These are phyloP conservation scores for Pleurotus tuber-regium DNA, from an alignment of 768 basidiomycete genomes.

Conservation along the genomic window DNA sequence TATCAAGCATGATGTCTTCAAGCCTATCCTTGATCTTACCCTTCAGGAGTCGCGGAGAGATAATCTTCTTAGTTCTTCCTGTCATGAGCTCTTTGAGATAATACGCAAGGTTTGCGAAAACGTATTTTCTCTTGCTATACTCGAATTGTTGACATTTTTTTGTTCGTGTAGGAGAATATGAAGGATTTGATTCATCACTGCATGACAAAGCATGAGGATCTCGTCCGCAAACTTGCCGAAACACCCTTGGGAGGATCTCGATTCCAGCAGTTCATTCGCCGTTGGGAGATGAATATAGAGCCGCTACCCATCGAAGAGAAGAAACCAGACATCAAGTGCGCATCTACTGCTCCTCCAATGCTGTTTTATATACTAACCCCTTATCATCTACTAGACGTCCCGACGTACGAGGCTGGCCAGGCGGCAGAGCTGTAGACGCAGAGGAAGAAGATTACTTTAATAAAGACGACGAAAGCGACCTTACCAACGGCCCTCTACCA, in stretches of 20 bases:
- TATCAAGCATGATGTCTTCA: conserved; percentile 80
- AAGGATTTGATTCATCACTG: conserved; percentile 82
- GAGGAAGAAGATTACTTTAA: conserved; percentile 97
- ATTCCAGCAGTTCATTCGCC: conserved; percentile 69
- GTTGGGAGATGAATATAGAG: conserved; percentile 93
- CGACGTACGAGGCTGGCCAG: conserved; percentile 42
- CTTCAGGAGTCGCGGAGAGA: conserved; percentile 80
- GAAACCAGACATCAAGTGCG: conserved; percentile 48
- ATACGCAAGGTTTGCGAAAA: conserved; percentile 84
- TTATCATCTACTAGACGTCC: conserved; percentile 28
- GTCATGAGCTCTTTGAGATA: conserved; percentile 93
- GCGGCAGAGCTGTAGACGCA: conserved; percentile 53
- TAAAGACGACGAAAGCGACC: conserved; percentile 66
- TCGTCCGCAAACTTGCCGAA: conserved; percentile 61
- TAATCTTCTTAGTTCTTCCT: conserved; percentile 91
- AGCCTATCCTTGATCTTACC: conserved; percentile 83
- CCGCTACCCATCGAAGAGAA: conserved; percentile 56
- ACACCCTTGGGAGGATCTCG: conserved; percentile 60
- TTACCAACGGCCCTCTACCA: conserved; percentile 31
- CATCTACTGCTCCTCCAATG: conserved; percentile 16
- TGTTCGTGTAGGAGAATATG: conserved; percentile 67
- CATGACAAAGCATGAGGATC: conserved; percentile 71
- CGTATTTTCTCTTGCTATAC: no score
- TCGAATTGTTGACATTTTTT: background rate
- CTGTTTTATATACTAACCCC: no score